phyloP scores from a whole-genome alignment of 176 grass and related monocot species.

The Triticum turgidum region DNA sequence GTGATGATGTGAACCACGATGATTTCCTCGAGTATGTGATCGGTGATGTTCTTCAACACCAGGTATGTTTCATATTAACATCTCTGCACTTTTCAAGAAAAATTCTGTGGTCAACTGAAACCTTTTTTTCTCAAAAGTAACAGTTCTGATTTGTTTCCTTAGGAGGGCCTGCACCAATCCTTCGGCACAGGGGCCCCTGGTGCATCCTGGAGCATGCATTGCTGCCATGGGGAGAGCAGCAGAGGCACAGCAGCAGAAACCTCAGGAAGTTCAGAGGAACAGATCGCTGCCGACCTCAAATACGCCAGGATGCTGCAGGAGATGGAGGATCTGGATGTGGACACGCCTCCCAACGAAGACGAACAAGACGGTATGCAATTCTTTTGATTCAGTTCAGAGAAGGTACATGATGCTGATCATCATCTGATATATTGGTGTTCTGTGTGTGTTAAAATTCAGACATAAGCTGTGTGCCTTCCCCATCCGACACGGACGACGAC shows the following conservation, averaged over 20 bases:
- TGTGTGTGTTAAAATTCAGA: constrained; percentile 36
- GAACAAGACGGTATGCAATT: constrained; percentile 38
- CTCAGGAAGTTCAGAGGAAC: constrained; percentile 30
- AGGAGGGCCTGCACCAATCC: constrained; percentile 50
- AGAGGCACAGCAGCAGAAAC: not conserved
- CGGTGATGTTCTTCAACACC: constrained; percentile 47
- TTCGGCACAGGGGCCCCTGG: constrained; percentile 15
- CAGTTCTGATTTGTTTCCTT: not conserved
- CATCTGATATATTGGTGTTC: not conserved
- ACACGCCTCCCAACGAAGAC: constrained; percentile 1
- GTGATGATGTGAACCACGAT: constrained; percentile 26
- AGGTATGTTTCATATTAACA: constrained; percentile 36
- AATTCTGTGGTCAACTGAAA: not conserved
- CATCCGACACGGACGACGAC: constrained; percentile 42
- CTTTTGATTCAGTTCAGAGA: not conserved
- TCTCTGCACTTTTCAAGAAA: not conserved
- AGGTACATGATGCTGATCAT: not conserved
- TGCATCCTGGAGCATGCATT: constrained; percentile 7
- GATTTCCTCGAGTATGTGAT: constrained; percentile 31
- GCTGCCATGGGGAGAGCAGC: constrained; percentile 43
- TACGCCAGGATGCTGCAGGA: constrained; percentile 58
- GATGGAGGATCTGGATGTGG: constrained; percentile 37
- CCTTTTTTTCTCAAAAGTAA: not conserved
- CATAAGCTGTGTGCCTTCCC: constrained; percentile 50
- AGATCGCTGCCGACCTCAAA: constrained; percentile 47